phyloP scores from a whole-genome alignment of 345 rosid species.

The Moringa oleifera region DNA sequence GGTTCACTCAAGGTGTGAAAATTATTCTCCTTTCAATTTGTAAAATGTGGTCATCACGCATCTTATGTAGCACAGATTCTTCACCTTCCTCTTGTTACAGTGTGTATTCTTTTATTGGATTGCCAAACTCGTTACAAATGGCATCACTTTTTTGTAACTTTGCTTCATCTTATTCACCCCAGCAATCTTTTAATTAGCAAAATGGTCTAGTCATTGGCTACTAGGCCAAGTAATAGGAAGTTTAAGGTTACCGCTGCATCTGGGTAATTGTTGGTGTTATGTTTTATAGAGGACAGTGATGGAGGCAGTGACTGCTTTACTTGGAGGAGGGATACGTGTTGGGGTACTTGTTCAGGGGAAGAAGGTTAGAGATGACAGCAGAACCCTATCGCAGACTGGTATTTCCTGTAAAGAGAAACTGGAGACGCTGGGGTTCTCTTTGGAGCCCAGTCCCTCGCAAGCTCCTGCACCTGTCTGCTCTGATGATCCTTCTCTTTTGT shows the following conservation, averaged over 20 bases:
- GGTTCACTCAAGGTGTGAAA: constrained; percentile 77
- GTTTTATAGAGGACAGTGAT: constrained; percentile 60
- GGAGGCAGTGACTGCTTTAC: constrained; percentile 76
- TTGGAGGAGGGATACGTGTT: constrained; percentile 68
- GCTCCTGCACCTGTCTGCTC: constrained; percentile 34
- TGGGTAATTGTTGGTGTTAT: constrained; percentile 3
- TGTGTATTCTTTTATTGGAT: too few species aligned
- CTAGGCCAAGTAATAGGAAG: not conserved
- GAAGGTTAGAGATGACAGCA: constrained; percentile 82
- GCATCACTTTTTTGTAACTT: not conserved
- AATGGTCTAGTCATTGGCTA: not conserved
- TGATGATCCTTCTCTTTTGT: constrained; percentile 32
- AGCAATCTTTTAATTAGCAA: not conserved
- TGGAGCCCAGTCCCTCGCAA: constrained; percentile 57
- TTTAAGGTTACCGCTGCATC: not conserved
- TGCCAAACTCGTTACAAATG: not conserved
- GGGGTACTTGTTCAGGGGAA: constrained; percentile 84
- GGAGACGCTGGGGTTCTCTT: constrained; percentile 63
- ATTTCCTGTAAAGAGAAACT: constrained; percentile 56
- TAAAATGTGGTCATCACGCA: not conserved
- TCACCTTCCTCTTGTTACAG: too few species aligned
- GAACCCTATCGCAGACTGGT: constrained; percentile 74
- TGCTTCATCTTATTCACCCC: not conserved
- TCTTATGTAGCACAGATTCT: not conserved
- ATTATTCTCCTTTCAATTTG: not conserved